Evolutionary conservation across 352 stramenopile species (phyloP), one percentile per base, ranked within the genome.

Genomic region (Plasmopara halstedii): DNA sequence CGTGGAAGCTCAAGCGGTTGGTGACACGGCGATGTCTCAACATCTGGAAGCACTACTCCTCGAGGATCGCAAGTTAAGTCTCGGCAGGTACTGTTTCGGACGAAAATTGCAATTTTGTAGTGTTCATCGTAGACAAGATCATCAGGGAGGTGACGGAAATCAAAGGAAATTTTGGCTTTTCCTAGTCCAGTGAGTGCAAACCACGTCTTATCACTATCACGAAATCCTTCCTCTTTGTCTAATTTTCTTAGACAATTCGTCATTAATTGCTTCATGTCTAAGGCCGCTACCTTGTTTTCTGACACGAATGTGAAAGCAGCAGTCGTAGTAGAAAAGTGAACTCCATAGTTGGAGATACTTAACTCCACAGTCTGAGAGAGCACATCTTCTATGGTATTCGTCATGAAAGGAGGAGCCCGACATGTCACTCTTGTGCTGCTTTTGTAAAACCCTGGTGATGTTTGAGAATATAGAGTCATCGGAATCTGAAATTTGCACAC

Each of bases 111-210:
- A 49, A 98, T 69, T 18, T 87, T 93, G 65, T 88, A 98, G 65
- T 99, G 94, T 58, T 98, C 86, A 42, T 95, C 76, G 58, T 98
- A 98, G 11, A 94, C 58, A 42, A 98, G 63, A 42, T 95, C 67
- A 0, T 51, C 55, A 9, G 95, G 91, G 10, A 99, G 53, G 43
- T 98, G 88, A 15, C 73, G 69, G 40, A 98, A 97, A 47, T 98
- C 93, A 50, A 98, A 98, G 18, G 77, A 91, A 2, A 99, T 37
- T 53, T 93, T 85, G 1, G 94, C 90, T 29, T 92, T 88, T n/a
- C 90, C 87, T 41, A 98, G 77, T 3, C 88, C 92, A 5, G 75
- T 76, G 6, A 98, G 56, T 10, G 73, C 47, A 55, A 97, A 98
- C 94, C 95, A 98, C 6, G 86, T 92, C 29, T 85, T 73, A 46